A percentile compares a stretch with the other conserved stretches of the same genome.
phyloP scores from a whole-genome alignment of 2,329 filamentous ascomycete genomes.

The Verticillium albo-atrum region DNA sequence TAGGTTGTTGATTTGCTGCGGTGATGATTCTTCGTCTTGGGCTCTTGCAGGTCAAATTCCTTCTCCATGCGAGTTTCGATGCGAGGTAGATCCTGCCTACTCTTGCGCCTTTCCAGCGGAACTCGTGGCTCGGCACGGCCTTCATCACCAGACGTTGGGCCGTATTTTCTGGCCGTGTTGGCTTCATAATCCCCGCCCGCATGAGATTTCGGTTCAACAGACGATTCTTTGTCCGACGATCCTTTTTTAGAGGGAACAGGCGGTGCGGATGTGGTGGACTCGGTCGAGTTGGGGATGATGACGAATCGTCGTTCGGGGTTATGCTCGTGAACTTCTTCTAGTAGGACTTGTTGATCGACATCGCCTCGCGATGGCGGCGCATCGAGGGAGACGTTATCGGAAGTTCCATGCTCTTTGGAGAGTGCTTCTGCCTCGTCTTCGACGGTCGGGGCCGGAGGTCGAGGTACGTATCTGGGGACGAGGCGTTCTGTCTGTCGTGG shows the following conservation, averaged over 20 bases:
- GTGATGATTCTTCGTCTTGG: slow-evolving; percentile 20
- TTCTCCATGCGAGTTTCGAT: slow-evolving; percentile 44
- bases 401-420: slow-evolving; percentile 51
- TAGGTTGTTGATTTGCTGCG: slow-evolving; percentile 29
- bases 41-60: slow-evolving; percentile 21
- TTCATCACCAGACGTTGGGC: slow-evolving; percentile 20
- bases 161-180: slow-evolving; percentile 38
- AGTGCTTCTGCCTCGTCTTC: slow-evolving; percentile 66
- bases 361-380: slow-evolving; percentile 58
- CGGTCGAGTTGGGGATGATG: slow-evolving; percentile 37
- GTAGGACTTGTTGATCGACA: slow-evolving; percentile 63
- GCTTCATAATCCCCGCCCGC: slow-evolving; percentile 27
- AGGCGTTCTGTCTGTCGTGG: background rate
- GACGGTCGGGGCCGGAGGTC: slow-evolving; percentile 59
- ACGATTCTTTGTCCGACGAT: background rate
- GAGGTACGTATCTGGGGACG: background rate
- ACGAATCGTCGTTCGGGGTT: slow-evolving; percentile 65
- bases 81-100: slow-evolving; percentile 36
- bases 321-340: slow-evolving; percentile 57
- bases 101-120: slow-evolving; percentile 24
- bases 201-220: slow-evolving; percentile 6
- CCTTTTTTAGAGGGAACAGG: background rate
- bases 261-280: background rate
- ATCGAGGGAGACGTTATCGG: slow-evolving; percentile 34
- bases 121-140: slow-evolving; percentile 10